These are phyloP conservation scores for Ottelia alismoides DNA, from an alignment of 106 monocot species.

Conservation along the genomic window DNA sequence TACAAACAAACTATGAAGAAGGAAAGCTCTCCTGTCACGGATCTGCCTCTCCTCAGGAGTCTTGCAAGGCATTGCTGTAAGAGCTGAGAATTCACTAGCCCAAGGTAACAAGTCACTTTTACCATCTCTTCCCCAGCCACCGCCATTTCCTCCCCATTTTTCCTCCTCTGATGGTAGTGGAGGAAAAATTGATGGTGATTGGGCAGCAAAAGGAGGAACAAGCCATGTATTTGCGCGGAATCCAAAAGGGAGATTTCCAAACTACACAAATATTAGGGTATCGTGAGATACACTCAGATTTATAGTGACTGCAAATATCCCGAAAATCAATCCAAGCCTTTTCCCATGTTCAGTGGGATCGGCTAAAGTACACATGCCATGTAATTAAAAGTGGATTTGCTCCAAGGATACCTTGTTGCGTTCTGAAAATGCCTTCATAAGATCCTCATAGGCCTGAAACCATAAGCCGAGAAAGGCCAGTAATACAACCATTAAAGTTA, in stretches of 20 bases:
- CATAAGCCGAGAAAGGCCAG: conserved; percentile 1
- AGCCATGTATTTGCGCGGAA: conserved; percentile 99
- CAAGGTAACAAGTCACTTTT: conserved; percentile 58
- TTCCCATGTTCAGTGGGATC: too few relatives aligned
- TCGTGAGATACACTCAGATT: not conserved
- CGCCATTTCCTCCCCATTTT: conserved; percentile 89
- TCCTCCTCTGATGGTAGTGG: conserved; percentile 85
- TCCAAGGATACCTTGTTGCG: conserved; percentile 1
- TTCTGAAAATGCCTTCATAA: conserved; percentile 87
- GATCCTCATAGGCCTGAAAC: conserved; percentile 82
- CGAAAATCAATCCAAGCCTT: too few relatives aligned
- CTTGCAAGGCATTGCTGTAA: conserved; percentile 89
- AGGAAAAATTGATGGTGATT: conserved; percentile 61
- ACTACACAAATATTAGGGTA: conserved; percentile 23
- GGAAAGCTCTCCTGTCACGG: conserved; percentile 87
- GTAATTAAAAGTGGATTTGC: not conserved
- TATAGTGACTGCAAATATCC: too few relatives aligned
- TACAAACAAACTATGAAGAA: conserved; percentile 87
- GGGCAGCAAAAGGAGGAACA: conserved; percentile 80
- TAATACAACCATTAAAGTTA: conserved; percentile 1
- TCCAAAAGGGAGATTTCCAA: conserved; percentile 98
- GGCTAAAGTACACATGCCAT: too few relatives aligned
- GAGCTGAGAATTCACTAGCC: conserved; percentile 63
- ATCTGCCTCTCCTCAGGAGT: conserved; percentile 84
- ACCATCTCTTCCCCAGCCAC: conserved; percentile 84